Conservation (phyloP, 768 basidiomycete genomes). For the Tulasnella sp. region DNA sequence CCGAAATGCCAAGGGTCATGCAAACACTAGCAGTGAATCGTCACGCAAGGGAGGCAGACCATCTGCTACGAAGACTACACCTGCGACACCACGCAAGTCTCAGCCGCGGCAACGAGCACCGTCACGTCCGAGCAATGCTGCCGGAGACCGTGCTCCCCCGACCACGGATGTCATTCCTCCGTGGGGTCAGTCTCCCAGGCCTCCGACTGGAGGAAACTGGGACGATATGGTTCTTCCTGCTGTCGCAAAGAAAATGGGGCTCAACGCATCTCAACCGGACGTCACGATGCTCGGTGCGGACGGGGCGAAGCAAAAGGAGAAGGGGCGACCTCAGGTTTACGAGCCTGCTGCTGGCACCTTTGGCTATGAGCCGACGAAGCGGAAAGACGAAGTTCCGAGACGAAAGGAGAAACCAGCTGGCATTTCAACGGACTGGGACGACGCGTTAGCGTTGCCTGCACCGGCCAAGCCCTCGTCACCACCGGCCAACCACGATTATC, state of each 20-base stretch:
- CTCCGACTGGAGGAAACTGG: conserved; percentile 53
- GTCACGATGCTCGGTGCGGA: conserved; percentile 28
- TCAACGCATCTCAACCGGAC: conserved; percentile 61
- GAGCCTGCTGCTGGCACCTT: conserved; percentile 62
- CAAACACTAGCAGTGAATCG: background rate
- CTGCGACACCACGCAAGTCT: background rate
- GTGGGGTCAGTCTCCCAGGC: conserved; percentile 42
- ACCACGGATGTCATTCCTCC: conserved; percentile 72
- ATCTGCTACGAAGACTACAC: background rate
- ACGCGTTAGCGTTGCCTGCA: conserved; percentile 17
- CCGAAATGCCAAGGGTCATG: background rate
- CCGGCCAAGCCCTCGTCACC: conserved; percentile 25
- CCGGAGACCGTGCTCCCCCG: background rate
- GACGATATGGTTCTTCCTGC: conserved; percentile 81
- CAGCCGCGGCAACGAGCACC: conserved; percentile 5
- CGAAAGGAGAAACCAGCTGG: conserved; percentile 27
- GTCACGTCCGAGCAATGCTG: conserved; percentile 4
- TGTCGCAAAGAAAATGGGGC: conserved; percentile 70
- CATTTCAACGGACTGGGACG: conserved; percentile 18
- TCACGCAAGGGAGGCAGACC: conserved; percentile 1
- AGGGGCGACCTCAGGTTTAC: background rate
- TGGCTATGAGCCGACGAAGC: conserved; percentile 59
- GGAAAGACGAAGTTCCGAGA: background rate
- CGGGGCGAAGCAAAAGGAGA: background rate
- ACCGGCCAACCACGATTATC: background rate